A percentile compares a stretch with the other conserved stretches of the same genome.
Evolutionary conservation across 768 basidiomycete genomes (phyloP).

Genomic region (Cystobasidium tubakii): DNA sequence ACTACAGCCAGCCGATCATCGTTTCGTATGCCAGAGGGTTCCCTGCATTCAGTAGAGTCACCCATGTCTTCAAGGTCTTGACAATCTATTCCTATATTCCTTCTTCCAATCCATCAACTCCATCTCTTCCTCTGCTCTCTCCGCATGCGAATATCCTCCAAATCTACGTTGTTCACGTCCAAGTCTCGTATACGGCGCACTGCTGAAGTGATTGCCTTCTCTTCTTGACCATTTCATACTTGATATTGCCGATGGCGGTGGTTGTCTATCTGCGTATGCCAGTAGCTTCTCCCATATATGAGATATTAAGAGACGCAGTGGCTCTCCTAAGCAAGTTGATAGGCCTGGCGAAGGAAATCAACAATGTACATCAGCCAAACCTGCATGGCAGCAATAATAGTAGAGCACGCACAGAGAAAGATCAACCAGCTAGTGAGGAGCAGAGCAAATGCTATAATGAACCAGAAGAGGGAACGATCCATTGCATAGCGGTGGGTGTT

Average conservation of each 20-base stretch:
- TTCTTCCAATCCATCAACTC: constrained; percentile 4
- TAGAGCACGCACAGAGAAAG: neutral
- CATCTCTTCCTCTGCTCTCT: neutral
- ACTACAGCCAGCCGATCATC: too few species aligned
- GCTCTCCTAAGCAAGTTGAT: constrained; percentile 28
- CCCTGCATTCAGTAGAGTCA: too few species aligned
- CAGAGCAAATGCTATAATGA: constrained; percentile 1
- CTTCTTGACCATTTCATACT: constrained; percentile 15
- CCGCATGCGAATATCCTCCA: neutral
- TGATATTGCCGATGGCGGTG: neutral
- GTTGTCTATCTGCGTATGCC: constrained; percentile 17
- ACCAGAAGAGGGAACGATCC: constrained; percentile 1
- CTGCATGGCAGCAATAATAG: too few species aligned
- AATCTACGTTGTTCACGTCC: neutral
- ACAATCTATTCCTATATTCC: neutral
- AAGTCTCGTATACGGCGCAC: neutral
- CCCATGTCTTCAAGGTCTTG: neutral
- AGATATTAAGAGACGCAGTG: constrained; percentile 14
- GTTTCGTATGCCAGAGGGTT: too few species aligned
- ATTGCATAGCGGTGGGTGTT: neutral
- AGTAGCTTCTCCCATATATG: constrained; percentile 9
- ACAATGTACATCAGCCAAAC: too few species aligned
- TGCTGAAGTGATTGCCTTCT: neutral
- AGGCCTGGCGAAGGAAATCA: neutral
- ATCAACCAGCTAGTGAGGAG: neutral